These are phyloP conservation scores for Bacidia rubella DNA, from an alignment of 495 filamentous ascomycete species.

Conservation along the genomic window DNA sequence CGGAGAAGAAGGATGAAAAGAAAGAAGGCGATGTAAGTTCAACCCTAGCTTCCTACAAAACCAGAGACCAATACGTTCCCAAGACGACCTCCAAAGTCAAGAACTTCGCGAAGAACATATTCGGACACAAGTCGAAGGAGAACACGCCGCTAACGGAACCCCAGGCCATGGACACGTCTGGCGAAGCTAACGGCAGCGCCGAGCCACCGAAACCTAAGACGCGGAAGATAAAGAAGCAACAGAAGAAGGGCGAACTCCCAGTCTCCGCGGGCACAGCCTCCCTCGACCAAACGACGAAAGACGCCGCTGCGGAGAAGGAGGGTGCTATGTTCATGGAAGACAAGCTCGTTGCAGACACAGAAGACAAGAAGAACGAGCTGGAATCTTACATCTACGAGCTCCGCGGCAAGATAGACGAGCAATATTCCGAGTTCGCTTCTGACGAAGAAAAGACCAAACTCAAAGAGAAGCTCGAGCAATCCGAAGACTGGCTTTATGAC, in stretches of 20 bases:
- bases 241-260: constrained; percentile 92
- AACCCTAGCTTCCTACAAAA: neutral
- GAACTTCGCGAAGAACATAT: constrained; percentile 15
- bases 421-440: constrained; percentile 73
- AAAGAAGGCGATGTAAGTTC: constrained; percentile 61
- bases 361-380: constrained; percentile 99
- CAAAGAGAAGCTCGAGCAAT: constrained; percentile 59
- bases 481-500: constrained; percentile 98
- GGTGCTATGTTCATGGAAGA: constrained; percentile 90
- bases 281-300: constrained; percentile 54
- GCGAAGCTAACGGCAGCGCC: constrained; percentile 45
- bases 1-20: constrained; percentile 42
- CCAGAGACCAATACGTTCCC: constrained; percentile 10
- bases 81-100: constrained; percentile 15
- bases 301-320: constrained; percentile 62
- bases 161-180: constrained; percentile 82
- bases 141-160: constrained; percentile 19
- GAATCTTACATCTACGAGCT: constrained; percentile 95
- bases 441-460: constrained; percentile 89
- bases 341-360: constrained; percentile 95
- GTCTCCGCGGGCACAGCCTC: constrained; percentile 71
- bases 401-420: constrained; percentile 82
- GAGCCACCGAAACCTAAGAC: constrained; percentile 73
- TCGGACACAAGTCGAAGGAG: constrained; percentile 14
- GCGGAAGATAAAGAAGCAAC: constrained; percentile 98